These are phyloP conservation scores for Nakazawaea pomicola DNA, from an alignment of 805 yeast genomes.

Conservation along the genomic window DNA sequence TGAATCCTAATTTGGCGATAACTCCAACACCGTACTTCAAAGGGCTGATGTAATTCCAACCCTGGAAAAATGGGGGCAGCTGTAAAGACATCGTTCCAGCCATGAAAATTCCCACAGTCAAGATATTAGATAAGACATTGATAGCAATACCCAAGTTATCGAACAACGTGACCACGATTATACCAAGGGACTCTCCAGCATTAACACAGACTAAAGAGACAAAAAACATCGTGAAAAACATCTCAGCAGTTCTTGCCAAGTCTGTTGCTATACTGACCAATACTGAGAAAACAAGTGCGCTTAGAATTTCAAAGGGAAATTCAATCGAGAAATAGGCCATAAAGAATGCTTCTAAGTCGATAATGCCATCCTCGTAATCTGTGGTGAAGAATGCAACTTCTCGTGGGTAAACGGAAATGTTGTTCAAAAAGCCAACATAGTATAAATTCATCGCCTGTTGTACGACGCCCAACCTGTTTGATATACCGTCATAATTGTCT, in stretches of 20 bases:
- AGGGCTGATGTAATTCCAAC: constrained; percentile 64
- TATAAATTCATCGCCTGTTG: constrained; percentile 55
- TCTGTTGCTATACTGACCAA: constrained; percentile 61
- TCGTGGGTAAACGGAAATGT: constrained; percentile 59
- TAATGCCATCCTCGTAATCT: constrained; percentile 64
- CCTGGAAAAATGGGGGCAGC: constrained; percentile 60
- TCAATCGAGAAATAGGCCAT: constrained; percentile 49
- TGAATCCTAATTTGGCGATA: constrained; percentile 48
- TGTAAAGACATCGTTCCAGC: constrained; percentile 71
- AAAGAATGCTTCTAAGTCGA: constrained; percentile 56
- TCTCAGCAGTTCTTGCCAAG: constrained; percentile 55
- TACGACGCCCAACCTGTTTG: constrained; percentile 66
- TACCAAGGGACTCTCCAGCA: constrained; percentile 74
- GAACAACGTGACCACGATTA: constrained; percentile 60
- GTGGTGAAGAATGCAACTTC: constrained; percentile 64
- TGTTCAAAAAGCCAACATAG: constrained; percentile 66
- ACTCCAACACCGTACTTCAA: constrained; percentile 57
- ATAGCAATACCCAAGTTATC: constrained; percentile 67
- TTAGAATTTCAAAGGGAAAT: constrained; percentile 50
- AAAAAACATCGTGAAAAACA: constrained; percentile 56
- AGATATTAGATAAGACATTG: constrained; percentile 51
- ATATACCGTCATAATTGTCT: constrained; percentile 44
- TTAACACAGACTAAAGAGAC: constrained; percentile 45
- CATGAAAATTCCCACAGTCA: constrained; percentile 66
- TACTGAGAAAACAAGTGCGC: constrained; percentile 49